Base-by-base conservation (phyloP, 1,139 yeast genomes). In the Candida albicans region DNA sequence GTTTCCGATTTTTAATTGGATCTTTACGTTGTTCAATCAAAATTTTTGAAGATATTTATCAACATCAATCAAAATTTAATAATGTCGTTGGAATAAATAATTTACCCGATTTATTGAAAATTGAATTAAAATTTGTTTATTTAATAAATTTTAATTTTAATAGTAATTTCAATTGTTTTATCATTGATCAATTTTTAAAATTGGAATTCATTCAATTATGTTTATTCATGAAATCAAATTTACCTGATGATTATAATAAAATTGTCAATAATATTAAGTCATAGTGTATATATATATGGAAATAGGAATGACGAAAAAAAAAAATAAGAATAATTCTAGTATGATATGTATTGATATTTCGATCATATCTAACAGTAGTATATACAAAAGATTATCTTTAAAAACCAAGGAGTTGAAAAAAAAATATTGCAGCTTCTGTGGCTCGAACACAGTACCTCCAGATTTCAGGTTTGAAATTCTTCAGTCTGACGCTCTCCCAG, bases 401-500 rank as follows among this genome's bases (percentile, higher is more conserved):
- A 14, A n/a, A 12, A 12, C n/a, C 3, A n/a, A n/a, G n/a, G n/a
- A n/a, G n/a, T n/a, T n/a, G n/a, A 41, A 18, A 27, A 30, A 26
- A 33, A 10, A 42, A 50, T 55, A 58, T 55, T 68, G 74, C 74
- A 71, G 68, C 64, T 67, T 68, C 73, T 68, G 77, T 71, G 77
- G 77, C 71, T 72, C 76, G 77, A 72, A 72, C 77, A 71, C 77
- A 72, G 73, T 76, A 72, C 77, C 77, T 72, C 68, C 76, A 71
- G 76, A 71, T 48, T 41, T 29, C 43, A 25, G 30, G 22, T 18
- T 18, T 18, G 22, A 31, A 12, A 38, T 25, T 69, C 77, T 71
- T 72, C 77, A 72, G 77, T 72, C 77, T 70, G 76, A 69, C 77
- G 77, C 77, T 72, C 77, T 72, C 77, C 77, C 76, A 68, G 71